Evolutionary conservation across 805 yeast species (phyloP).

Genomic region (Schwanniomyces polymorphus): DNA sequence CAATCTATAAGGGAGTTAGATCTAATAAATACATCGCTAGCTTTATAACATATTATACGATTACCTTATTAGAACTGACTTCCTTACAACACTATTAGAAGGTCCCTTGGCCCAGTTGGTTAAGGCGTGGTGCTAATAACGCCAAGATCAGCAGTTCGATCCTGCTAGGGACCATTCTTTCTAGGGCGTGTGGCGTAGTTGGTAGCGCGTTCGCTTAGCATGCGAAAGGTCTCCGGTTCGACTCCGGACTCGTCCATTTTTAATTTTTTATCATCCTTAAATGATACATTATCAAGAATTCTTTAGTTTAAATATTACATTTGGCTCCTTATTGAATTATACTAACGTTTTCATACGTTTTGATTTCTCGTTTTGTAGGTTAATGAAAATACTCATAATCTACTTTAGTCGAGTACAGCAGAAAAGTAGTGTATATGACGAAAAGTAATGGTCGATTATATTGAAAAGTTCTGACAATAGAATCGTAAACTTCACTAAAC

Average conservation of each 20-base stretch:
- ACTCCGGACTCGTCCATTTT: conserved; percentile 42
- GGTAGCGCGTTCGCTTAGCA: conserved; percentile 52
- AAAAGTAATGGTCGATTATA: background rate
- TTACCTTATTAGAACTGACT: no score
- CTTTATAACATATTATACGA: no score
- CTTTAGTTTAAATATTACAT: background rate
- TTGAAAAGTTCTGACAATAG: background rate
- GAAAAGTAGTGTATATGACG: background rate
- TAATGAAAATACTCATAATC: background rate
- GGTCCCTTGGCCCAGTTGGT: conserved; percentile 58
- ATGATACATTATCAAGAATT: background rate
- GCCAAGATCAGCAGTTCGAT: conserved; percentile 82
- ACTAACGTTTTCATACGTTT: background rate
- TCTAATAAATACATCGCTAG: no score
- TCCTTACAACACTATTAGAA: no score
- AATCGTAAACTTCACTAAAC: background rate
- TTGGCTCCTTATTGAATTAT: background rate
- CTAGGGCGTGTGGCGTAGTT: conserved; percentile 48
- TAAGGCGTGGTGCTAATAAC: conserved; percentile 55
- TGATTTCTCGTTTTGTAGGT: background rate
- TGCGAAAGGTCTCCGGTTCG: conserved; percentile 51
- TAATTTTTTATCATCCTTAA: conserved; percentile 7
- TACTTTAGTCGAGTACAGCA: background rate
- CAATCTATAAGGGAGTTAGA: no score
- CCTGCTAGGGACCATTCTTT: conserved; percentile 72